Percentiles rank a stretch among this genome's conserved stretches.
Evolutionary conservation across 129 eudicot species (phyloP).

Genomic region (Oenanthe sinensis): DNA sequence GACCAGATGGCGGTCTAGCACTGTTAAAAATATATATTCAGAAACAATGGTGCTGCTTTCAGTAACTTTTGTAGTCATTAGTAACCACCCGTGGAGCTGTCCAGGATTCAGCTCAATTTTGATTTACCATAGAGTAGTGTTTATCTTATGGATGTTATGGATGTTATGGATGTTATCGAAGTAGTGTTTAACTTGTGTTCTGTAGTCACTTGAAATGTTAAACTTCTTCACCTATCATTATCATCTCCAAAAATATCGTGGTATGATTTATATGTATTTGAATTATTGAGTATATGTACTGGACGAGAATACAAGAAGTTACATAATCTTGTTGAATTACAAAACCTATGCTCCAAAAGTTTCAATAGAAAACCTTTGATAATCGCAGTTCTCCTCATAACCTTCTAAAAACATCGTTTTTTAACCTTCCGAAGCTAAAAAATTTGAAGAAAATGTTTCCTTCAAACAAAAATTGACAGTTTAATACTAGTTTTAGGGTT

Average conservation of each 20-base stretch:
- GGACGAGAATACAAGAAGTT: not conserved
- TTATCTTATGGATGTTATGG: not conserved
- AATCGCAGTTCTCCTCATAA: too few relatives aligned
- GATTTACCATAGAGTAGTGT: not conserved
- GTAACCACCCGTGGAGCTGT: not conserved
- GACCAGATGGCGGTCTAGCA: not conserved
- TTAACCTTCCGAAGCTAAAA: too few relatives aligned
- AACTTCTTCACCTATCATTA: not conserved
- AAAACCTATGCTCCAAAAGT: not conserved
- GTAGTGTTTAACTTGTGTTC: not conserved
- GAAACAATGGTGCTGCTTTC: not conserved
- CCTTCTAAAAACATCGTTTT: too few relatives aligned
- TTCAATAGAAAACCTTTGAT: not conserved
- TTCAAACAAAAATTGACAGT: too few relatives aligned
- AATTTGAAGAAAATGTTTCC: too few relatives aligned
- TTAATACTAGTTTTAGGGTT: too few relatives aligned
- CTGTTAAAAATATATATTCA: not conserved
- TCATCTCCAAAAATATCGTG: not conserved
- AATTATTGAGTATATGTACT: too few relatives aligned
- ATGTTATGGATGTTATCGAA: not conserved
- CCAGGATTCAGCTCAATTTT: constrained; percentile 11
- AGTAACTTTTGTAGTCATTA: not conserved
- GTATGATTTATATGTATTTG: not conserved
- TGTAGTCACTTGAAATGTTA: not conserved
- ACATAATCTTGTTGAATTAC: too few relatives aligned